Evolutionary conservation across 371 early-diverging fungal genomes (phyloP), one percentile per base, ranked within the genome.

Genomic region (Choanephora cucurbitarum): DNA sequence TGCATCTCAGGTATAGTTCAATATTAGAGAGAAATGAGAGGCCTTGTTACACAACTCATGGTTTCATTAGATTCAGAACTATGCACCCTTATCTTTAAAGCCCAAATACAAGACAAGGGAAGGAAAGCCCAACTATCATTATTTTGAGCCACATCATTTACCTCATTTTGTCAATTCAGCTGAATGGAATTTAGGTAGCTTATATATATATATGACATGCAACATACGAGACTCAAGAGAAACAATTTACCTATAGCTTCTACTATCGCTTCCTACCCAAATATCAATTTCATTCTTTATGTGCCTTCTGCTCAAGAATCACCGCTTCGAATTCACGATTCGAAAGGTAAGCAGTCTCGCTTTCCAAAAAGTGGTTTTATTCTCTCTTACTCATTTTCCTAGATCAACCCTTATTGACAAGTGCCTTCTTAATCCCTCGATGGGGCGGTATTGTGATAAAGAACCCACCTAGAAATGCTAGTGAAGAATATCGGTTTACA

Each of bases 371-470:
- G n/a, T 18, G 19, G 19, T 8, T 41, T 21, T 21, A 21, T 14
- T 2, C 3, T 9, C n/a, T 47, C 9, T 24, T 23, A n/a, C 21
- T 48, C 9, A 47, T 21, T 17, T 45, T 4, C 24, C 7, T 43
- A 64, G 77, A 62, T 19, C 66, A 73, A 28, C 69, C 73, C 3
- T 52, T 74, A 7, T 55, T 64, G 15, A 82, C 80, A 47, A 93
- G 93, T 59, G 89, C 92, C 0, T 97, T 96, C 57, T 55, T 93
- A 23, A 87, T 96, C 34, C 93, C 95, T 41, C 89, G 90, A 17
- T 97, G 96, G 96, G 98, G 98, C 14, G 97, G 96, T 17, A 78
- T 96, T 32, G 74, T 80, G 0, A 87, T 97, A 40, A 66, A 75
- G 14, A 96, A 96, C 39, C 69, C 73, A 18, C 74, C 75, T 1